Percentiles rank a stretch among this genome's conserved stretches.
Conservation (phyloP, 2,329 filamentous ascomycete species). For the Orbilia oligospora region DNA sequence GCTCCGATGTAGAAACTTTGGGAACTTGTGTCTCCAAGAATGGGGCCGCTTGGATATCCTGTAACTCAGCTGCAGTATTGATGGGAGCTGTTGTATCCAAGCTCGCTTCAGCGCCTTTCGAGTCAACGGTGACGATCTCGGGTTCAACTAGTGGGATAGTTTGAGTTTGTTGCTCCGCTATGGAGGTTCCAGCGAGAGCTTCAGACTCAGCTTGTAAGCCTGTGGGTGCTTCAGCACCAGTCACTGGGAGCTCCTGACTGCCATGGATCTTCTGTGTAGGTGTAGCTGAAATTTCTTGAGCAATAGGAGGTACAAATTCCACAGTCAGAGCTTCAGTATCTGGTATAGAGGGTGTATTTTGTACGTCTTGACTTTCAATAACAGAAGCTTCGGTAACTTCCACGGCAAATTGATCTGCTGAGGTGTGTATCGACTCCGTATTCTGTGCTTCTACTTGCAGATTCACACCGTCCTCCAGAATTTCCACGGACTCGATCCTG, state of each 20-base stretch:
- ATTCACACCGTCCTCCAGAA: not conserved
- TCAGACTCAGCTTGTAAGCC: not conserved
- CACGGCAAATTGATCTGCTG: not conserved
- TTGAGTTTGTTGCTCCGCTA: not conserved
- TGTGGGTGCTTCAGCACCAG: not conserved
- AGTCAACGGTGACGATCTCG: not conserved
- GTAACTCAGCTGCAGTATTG: conserved; percentile 7
- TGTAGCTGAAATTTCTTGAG: not conserved
- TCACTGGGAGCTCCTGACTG: not conserved
- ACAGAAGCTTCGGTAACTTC: not conserved
- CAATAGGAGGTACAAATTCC: not conserved
- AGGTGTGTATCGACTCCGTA: not conserved
- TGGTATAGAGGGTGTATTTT: not conserved
- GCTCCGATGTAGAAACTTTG: not conserved
- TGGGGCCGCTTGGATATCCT: not conserved
- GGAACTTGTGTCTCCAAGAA: not conserved
- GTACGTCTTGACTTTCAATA: not conserved
- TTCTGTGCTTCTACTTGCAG: not conserved
- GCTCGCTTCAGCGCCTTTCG: not conserved
- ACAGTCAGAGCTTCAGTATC: not conserved
- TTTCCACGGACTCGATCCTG: not conserved
- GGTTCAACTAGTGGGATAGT: not conserved
- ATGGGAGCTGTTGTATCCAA: conserved; percentile 9
- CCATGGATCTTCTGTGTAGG: not conserved
- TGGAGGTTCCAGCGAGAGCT: not conserved